Base-by-base conservation (phyloP, 2,329 filamentous ascomycete species). In the Pseudogymnoascus sp. region DNA sequence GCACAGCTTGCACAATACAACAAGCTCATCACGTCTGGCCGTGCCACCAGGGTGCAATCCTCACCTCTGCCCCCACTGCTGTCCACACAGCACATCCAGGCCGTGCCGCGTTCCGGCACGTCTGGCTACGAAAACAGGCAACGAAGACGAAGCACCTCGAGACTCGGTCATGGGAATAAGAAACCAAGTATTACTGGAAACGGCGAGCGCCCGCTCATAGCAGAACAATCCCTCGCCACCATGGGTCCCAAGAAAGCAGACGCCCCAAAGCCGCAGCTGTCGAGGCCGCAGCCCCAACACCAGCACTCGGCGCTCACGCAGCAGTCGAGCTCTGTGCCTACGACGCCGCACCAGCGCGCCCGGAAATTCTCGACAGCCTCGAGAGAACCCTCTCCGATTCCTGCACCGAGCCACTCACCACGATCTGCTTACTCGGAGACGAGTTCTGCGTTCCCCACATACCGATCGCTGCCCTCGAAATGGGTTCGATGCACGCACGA, bases 371-470 rank as follows among this genome's bases (percentile, higher is more conserved):
- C 89, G 2, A 90, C 90, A 71, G 86, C 87, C 73, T 95, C 92
- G 60, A 85, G 85, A 72, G 87, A 87, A 34, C 93, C 92, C 8
- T 97, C 93, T 14, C 93, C 93, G 39, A 89, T 85, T 70, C 86
- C 87, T 62, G 81, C 85, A 60, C 86, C 85, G 68, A 91, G 87
- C 75, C 90, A 93, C 70, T 97, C 93, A 13, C 95, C 93, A 41
- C 88, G 90, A 65, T 97, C 93, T 3, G 90, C 90, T 16, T 93
- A 93, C 71, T 96, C 92, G 57, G 93, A 97, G 77, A 90, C 91
- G 23, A 93, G 91, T 72, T 86, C 89, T 68, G 82, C 85, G 34
- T 79, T 92, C 66, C 85, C 89, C 1, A 87, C 89, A 6, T 77
- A 90, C 66, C 84, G 86, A 66, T 85, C 86, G 66, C 80, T 87